Conservation (phyloP, 2,329 filamentous ascomycete species). For the Ascocoryne sarcoides region DNA sequence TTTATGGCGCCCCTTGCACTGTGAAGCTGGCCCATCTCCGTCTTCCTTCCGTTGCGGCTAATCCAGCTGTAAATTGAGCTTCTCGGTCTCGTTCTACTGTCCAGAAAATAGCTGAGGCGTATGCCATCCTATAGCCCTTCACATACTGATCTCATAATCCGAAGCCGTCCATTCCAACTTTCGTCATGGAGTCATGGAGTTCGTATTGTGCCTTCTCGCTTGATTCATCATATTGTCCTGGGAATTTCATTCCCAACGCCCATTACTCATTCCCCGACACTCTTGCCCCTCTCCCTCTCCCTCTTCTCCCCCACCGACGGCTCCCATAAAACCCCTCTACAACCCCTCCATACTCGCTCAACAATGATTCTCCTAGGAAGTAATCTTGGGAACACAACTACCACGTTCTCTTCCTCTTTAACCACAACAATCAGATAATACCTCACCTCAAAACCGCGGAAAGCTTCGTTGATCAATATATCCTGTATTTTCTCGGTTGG, state of each 20-base stretch:
- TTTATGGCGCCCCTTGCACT: too few species aligned
- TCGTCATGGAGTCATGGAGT: too few species aligned
- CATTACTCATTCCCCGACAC: constrained; percentile 4
- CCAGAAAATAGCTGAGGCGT: too few species aligned
- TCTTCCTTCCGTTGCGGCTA: too few species aligned
- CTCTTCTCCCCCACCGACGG: constrained; percentile 20
- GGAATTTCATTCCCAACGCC: too few species aligned
- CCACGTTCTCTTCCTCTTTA: constrained; percentile 75
- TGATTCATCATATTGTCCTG: too few species aligned
- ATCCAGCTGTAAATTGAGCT: too few species aligned
- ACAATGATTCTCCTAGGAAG: constrained; percentile 67
- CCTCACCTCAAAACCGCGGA: constrained; percentile 80
- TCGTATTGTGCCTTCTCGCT: too few species aligned
- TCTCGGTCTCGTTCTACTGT: too few species aligned
- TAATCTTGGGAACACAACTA: constrained; percentile 87
- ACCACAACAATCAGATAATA: constrained; percentile 89
- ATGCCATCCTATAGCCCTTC: too few species aligned
- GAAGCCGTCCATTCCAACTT: background rate
- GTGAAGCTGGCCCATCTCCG: too few species aligned
- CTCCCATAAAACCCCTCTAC: constrained; percentile 74
- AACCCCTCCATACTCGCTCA: constrained; percentile 84
- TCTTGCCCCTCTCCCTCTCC: constrained; percentile 9
- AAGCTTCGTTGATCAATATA: constrained; percentile 90
- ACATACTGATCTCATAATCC: background rate
- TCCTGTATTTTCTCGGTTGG: constrained; percentile 89